Evolutionary conservation across 352 stramenopile species (phyloP), one percentile per base, ranked within the genome.

Genomic region (Pythium chondricola): DNA sequence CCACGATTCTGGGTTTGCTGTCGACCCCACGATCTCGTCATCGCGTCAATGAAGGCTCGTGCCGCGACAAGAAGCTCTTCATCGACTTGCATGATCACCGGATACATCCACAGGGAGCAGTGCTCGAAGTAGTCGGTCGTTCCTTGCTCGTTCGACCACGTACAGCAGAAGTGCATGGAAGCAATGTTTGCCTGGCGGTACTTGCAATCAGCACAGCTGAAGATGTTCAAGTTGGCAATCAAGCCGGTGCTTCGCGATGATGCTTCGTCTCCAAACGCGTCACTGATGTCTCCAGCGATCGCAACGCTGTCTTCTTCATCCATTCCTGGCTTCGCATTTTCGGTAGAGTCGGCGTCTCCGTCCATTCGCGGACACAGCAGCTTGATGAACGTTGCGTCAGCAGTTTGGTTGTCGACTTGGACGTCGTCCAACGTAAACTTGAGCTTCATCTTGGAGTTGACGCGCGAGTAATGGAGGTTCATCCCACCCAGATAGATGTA

Each of bases 61-160:
- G 74, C 72, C 25, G 83, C 75, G 27, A 89, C 67, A 14, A 95
- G 52, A 0, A 93, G 47, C 24, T 95, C 84, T 83, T 95, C 84
- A 37, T 95, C 84, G 14, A 95, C 39, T 43, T 93, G 82, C 20
- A 77, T 80, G 36, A 89, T 86, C 25, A 95, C 71, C 14, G 84
- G 84, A 42, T 88, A 84, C 48, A 93, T 55, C 77, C 81, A 92
- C 36, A 93, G 88, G 5, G 79, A 93, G 44, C 70, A 95, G 56
- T 95, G 83, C 61, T 95, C 84, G 40, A 93, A 95, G 60, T 95
- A 95, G 48, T 93, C 83, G 2, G 83, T 95, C 31, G 68, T 88
- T 18, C 81, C 83, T 52, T 95, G 83, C 50, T 95, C 83, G 46
- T 92, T 93, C 30, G 81, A 93, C 83, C 83, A 95, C 16, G 77